Evolutionary conservation across 1,284 basidiomycete genomes (phyloP).

Genomic region (Heliocybe sulcata): DNA sequence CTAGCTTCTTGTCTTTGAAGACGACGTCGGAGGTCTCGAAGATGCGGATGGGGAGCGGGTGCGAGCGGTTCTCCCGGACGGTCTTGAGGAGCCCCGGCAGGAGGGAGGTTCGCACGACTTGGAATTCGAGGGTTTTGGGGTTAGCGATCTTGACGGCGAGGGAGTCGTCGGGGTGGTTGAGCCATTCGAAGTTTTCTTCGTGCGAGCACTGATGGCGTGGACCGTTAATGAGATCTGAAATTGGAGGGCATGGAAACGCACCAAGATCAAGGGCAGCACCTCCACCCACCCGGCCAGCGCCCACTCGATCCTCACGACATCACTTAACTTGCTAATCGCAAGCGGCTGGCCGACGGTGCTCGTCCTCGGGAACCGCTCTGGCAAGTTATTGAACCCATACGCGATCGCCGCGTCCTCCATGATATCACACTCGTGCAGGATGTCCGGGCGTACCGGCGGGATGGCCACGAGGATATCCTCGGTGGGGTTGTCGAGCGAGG

Average conservation of each 20-base stretch:
- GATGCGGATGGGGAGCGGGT: constrained; percentile 86
- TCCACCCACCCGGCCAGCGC: constrained; percentile 95
- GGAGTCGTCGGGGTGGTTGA: constrained; percentile 83
- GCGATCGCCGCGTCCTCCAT: constrained; percentile 99
- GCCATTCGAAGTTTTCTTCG: constrained; percentile 94
- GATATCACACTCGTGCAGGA: constrained; percentile 96
- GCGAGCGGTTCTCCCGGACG: constrained; percentile 92
- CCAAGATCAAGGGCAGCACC: constrained; percentile 89
- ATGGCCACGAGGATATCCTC: constrained; percentile 75
- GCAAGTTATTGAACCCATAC: constrained; percentile 96
- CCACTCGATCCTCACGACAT: constrained; percentile 88
- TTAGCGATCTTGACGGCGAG: constrained; percentile 90
- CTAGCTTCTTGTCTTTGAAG: constrained; percentile 73
- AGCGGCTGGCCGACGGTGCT: constrained; percentile 94
- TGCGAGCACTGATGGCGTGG: constrained; percentile 73
- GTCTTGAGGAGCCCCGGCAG: constrained; percentile 96
- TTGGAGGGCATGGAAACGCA: constrained; percentile 33
- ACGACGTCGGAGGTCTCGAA: constrained; percentile 96
- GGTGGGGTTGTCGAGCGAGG: constrained; percentile 26
- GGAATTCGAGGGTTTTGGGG: constrained; percentile 96
- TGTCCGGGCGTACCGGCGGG: constrained; percentile 91
- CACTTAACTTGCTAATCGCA: constrained; percentile 85
- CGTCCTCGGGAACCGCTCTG: constrained; percentile 87
- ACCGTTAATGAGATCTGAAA: background rate
- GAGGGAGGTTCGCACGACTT: constrained; percentile 94